phyloP scores from a whole-genome alignment of 371 early-diverging fungal genomes.

The Zychaea mexicana region DNA sequence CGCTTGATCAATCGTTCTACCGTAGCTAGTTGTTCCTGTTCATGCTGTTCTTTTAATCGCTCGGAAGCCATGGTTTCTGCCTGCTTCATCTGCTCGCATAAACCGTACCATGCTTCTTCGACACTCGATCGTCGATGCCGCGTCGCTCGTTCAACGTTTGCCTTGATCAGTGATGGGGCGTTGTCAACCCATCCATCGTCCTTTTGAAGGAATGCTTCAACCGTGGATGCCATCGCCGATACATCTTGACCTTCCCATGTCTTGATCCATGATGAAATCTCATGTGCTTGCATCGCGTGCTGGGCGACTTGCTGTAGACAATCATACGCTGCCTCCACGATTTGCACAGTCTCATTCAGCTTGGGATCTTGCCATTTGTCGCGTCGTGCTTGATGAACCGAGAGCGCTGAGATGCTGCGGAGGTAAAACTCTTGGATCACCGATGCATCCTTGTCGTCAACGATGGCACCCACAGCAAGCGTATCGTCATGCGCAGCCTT shows the following conservation, averaged over 20 bases:
- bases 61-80: not conserved
- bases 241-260: conserved; percentile 2
- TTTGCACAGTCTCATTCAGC: not conserved
- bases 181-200: not conserved
- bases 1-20: not conserved
- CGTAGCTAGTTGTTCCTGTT: not conserved
- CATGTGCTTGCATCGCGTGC: not conserved
- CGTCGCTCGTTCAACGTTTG: not conserved
- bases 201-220: not conserved
- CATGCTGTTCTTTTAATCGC: not conserved
- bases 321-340: not conserved
- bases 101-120: not conserved
- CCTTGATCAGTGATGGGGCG: not conserved
- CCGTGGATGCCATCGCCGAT: not conserved
- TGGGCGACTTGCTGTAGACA: not conserved
- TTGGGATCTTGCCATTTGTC: not conserved
- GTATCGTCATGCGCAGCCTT: not conserved
- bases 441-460: not conserved
- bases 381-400: not conserved
- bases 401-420: not conserved
- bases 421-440: not conserved
- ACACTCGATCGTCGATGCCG: not conserved
- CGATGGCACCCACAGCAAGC: not conserved
- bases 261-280: not conserved
- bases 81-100: not conserved